phyloP scores from a whole-genome alignment of 179 eudicot genomes.

The Beta lomatogona region DNA sequence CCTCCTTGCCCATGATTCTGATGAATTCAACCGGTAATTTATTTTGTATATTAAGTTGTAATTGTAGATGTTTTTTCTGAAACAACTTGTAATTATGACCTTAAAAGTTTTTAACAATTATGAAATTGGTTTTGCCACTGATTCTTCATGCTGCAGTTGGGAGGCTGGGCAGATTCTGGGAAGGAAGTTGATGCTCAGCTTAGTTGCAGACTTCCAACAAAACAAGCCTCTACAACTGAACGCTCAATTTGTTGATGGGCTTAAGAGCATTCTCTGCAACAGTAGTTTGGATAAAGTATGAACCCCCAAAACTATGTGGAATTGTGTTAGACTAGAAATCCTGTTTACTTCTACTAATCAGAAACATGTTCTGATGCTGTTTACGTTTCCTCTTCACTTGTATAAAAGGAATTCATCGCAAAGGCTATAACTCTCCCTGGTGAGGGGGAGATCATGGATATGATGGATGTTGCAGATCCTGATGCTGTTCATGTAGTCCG shows the following conservation, averaged over 20 bases:
- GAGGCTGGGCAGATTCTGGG: conserved; percentile 92
- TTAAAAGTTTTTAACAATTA: background rate
- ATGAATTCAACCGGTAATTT: conserved; percentile 91
- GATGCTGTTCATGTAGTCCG: conserved; percentile 97
- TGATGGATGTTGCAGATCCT: conserved; percentile 97
- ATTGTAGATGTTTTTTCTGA: no score
- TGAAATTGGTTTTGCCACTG: background rate
- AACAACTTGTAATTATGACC: background rate
- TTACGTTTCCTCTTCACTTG: background rate
- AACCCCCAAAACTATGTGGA: background rate
- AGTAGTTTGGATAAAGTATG: conserved; percentile 83
- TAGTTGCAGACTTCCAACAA: conserved; percentile 85
- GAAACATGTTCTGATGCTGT: conserved; percentile 9
- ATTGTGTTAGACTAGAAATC: background rate
- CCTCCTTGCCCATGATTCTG: conserved; percentile 97
- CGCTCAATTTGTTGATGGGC: conserved; percentile 77
- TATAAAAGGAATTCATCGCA: conserved; percentile 74
- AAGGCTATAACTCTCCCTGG: conserved; percentile 92
- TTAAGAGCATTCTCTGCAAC: conserved; percentile 70
- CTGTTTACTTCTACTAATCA: background rate
- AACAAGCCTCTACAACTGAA: conserved; percentile 68
- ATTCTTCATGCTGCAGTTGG: conserved; percentile 57
- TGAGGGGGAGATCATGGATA: conserved; percentile 92
- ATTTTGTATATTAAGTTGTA: background rate
- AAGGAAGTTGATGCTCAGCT: conserved; percentile 86